phyloP scores from a whole-genome alignment of 768 basidiomycete species.

The Filobasidium floriforme region DNA sequence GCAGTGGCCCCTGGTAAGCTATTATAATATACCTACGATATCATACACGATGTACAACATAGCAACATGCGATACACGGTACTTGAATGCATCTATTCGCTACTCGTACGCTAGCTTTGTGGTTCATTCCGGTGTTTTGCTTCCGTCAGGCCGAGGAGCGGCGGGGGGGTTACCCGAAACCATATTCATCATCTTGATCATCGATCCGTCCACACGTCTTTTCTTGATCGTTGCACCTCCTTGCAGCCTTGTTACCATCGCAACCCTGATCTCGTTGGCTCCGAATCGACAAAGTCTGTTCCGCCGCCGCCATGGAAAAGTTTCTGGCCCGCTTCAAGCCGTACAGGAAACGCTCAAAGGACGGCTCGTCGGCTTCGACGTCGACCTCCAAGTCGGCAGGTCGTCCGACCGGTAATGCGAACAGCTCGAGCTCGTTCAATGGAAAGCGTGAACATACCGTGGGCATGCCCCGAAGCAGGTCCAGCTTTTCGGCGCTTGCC shows the following conservation, averaged over 20 bases:
- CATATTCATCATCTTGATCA: not conserved
- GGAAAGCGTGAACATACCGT: not conserved
- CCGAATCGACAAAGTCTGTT: no score
- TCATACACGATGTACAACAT: not conserved
- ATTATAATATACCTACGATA: no score
- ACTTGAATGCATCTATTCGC: no score
- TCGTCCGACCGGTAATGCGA: not conserved
- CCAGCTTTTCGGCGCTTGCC: not conserved
- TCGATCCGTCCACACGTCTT: no score
- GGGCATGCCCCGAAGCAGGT: not conserved
- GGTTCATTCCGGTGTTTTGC: not conserved
- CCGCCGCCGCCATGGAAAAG: not conserved
- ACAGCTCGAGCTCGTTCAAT: not conserved
- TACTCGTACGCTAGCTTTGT: not conserved
- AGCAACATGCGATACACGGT: not conserved
- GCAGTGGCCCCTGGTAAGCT: no score
- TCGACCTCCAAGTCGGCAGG: not conserved
- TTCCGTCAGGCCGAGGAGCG: not conserved
- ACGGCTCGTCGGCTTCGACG: not conserved
- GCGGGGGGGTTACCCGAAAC: not conserved
- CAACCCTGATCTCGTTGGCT: no score
- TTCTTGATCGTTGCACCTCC: no score
- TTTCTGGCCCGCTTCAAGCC: conserved; percentile 7
- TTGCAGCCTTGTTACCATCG: no score
- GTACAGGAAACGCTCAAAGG: not conserved